A percentile compares a stretch with the other conserved stretches of the same genome.
These are phyloP conservation scores for Trichoderma sp. DNA, from an alignment of 2,329 filamentous ascomycete species.

Conservation along the genomic window DNA sequence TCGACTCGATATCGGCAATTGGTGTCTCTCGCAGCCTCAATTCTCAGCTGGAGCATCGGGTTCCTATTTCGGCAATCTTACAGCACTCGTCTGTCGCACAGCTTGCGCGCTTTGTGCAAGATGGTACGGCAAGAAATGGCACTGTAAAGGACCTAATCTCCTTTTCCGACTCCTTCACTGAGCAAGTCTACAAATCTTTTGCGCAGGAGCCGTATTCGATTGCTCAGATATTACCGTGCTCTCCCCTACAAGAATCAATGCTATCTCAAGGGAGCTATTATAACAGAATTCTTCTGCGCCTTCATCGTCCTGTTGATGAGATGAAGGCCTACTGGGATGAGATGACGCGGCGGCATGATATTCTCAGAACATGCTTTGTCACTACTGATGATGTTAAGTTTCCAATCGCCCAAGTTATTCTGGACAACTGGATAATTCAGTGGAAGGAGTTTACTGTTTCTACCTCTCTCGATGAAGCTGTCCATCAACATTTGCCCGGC, in stretches of 20 bases:
- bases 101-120: slow-evolving; percentile 44
- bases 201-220: slow-evolving; percentile 36
- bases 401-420: slow-evolving; percentile 71
- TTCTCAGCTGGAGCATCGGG: slow-evolving; percentile 40
- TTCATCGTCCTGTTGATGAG: slow-evolving; percentile 48
- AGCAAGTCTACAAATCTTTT: slow-evolving; percentile 24
- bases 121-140: not conserved
- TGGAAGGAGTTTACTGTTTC: slow-evolving; percentile 41
- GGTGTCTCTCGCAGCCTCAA: slow-evolving; percentile 60
- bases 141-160: slow-evolving; percentile 6
- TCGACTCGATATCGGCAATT: slow-evolving; percentile 84
- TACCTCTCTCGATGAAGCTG: slow-evolving; percentile 36
- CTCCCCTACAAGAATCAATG: slow-evolving; percentile 86
- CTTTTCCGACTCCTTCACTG: slow-evolving; percentile 31
- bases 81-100: slow-evolving; percentile 64
- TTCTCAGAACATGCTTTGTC: slow-evolving; percentile 74
- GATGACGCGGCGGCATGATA: slow-evolving; percentile 66
- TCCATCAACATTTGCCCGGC: slow-evolving; percentile 40
- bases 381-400: slow-evolving; percentile 58
- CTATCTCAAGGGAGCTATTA: slow-evolving; percentile 64
- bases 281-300: slow-evolving; percentile 66
- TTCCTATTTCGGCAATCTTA: slow-evolving; percentile 70
- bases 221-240: slow-evolving; percentile 70
- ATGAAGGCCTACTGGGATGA: slow-evolving; percentile 61
- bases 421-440: slow-evolving; percentile 45